Percentiles rank a stretch among this genome's conserved stretches.
phyloP scores from a whole-genome alignment of 176 grass and related monocot species.

The Zoysia pacifica region DNA sequence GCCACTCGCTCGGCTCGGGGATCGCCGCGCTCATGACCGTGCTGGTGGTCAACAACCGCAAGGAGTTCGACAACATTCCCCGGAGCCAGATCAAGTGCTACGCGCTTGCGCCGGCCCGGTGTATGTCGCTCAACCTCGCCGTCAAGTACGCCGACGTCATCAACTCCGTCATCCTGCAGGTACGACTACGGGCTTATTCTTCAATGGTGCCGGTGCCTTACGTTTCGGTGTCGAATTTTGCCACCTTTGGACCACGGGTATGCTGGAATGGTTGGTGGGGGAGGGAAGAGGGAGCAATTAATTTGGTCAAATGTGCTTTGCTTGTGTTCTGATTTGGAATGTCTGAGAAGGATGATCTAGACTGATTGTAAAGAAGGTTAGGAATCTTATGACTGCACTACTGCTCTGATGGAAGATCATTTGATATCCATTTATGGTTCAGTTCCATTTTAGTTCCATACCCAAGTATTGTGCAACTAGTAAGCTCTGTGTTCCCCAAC shows the following conservation, averaged over 20 bases:
- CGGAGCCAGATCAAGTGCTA: slow-evolving; percentile 73
- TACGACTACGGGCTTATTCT: not conserved
- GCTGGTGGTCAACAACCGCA: slow-evolving; percentile 73
- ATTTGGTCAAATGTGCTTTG: slow-evolving; percentile 46
- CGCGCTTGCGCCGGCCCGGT: slow-evolving; percentile 77
- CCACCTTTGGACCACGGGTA: not conserved
- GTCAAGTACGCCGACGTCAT: slow-evolving; percentile 98
- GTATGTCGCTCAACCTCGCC: slow-evolving; percentile 97
- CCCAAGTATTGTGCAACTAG: not conserved
- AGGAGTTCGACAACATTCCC: slow-evolving; percentile 59
- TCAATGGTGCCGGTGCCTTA: not conserved
- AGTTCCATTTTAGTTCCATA: not conserved
- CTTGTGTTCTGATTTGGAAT: slow-evolving; percentile 35
- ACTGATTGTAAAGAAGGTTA: slow-evolving; percentile 41
- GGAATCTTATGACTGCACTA: slow-evolving; percentile 23
- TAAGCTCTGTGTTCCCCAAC: not conserved
- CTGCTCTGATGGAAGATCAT: not conserved
- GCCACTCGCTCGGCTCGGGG: slow-evolving; percentile 94
- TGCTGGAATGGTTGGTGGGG: not conserved
- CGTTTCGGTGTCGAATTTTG: not conserved
- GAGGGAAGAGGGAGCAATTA: not conserved
- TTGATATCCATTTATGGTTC: not conserved
- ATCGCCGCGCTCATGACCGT: slow-evolving; percentile 86
- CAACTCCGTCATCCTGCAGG: slow-evolving; percentile 91
- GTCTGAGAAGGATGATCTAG: not conserved